A percentile compares a stretch with the other conserved stretches of the same genome.
Evolutionary conservation across 2,329 filamentous ascomycete genomes (phyloP).

Genomic region (Clarireedia paspali): DNA sequence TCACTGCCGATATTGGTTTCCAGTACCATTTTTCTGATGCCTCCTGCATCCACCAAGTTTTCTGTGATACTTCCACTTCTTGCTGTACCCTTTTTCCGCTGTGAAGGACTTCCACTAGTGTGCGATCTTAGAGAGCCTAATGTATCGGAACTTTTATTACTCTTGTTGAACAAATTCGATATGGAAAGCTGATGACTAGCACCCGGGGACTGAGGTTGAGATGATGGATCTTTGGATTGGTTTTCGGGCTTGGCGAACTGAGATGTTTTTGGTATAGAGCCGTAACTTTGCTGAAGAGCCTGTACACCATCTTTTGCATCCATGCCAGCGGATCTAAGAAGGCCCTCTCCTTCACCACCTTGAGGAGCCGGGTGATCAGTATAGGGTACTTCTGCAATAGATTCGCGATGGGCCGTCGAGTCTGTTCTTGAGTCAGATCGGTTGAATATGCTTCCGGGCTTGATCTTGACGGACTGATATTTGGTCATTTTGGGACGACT

Average conservation of each 20-base stretch:
- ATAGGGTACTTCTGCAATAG: conserved; percentile 35
- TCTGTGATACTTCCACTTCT: conserved; percentile 74
- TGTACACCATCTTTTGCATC: conserved; percentile 60
- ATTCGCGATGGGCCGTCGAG: conserved; percentile 34
- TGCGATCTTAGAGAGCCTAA: conserved; percentile 23
- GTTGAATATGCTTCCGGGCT: conserved; percentile 34
- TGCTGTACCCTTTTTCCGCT: conserved; percentile 41
- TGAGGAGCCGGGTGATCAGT: conserved; percentile 33
- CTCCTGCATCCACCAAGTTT: conserved; percentile 65
- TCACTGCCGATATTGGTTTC: conserved; percentile 44
- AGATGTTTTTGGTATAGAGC: conserved; percentile 31
- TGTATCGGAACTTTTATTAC: conserved; percentile 24
- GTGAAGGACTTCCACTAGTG: conserved; percentile 21
- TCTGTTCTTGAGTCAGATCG: conserved; percentile 26
- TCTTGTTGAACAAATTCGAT: conserved; percentile 1
- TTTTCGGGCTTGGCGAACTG: not conserved
- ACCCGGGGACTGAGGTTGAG: not conserved
- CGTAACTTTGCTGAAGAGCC: conserved; percentile 49
- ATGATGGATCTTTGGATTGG: conserved; percentile 1
- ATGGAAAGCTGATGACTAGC: not conserved
- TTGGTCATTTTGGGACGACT: conserved; percentile 55
- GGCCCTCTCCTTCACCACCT: conserved; percentile 45
- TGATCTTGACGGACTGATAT: conserved; percentile 60
- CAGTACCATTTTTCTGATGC: conserved; percentile 68
- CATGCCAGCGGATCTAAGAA: conserved; percentile 44